These are phyloP conservation scores for Penicillium alfredii DNA, from an alignment of 495 filamentous ascomycete species.

Conservation along the genomic window DNA sequence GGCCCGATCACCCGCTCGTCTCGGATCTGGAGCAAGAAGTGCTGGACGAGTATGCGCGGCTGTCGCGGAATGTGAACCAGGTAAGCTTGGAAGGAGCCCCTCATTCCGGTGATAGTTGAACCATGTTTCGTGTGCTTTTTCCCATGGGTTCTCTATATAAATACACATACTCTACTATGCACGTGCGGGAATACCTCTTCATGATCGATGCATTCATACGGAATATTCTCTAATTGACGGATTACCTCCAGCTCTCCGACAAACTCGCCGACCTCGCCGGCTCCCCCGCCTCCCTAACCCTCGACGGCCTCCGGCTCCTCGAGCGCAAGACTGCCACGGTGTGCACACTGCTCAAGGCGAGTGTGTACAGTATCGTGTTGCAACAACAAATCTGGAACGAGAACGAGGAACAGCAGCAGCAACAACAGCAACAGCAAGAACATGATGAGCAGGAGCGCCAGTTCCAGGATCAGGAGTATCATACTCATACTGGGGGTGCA, in stretches of 20 bases:
- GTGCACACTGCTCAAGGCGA: conserved; percentile 92
- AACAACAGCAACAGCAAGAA: conserved; percentile 23
- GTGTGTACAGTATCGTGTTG: conserved; percentile 95
- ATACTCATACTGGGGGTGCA: conserved; percentile 26
- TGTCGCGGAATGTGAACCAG: conserved; percentile 88
- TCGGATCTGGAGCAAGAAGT: conserved; percentile 88
- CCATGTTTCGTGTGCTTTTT: too few relatives aligned
- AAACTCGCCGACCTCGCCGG: conserved; percentile 34
- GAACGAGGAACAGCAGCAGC: conserved; percentile 37
- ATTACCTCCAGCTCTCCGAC: conserved; percentile 35
- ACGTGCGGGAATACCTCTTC: too few relatives aligned
- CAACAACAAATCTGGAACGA: conserved; percentile 87
- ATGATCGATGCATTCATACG: conserved; percentile 1
- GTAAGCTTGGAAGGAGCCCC: too few relatives aligned
- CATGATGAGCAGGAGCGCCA: conserved; percentile 21
- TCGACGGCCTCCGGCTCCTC: conserved; percentile 75
- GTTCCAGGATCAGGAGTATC: conserved; percentile 25
- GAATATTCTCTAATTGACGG: too few relatives aligned
- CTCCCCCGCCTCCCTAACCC: conserved; percentile 29
- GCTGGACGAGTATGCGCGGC: conserved; percentile 81
- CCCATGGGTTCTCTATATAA: too few relatives aligned
- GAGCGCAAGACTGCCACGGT: conserved; percentile 93
- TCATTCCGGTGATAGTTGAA: too few relatives aligned
- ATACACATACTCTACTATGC: too few relatives aligned
- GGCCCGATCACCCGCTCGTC: conserved; percentile 33